Percentiles rank a stretch among this genome's conserved stretches.
Evolutionary conservation across 305 asterid species (phyloP).

Genomic region (Plantago coronopus): DNA sequence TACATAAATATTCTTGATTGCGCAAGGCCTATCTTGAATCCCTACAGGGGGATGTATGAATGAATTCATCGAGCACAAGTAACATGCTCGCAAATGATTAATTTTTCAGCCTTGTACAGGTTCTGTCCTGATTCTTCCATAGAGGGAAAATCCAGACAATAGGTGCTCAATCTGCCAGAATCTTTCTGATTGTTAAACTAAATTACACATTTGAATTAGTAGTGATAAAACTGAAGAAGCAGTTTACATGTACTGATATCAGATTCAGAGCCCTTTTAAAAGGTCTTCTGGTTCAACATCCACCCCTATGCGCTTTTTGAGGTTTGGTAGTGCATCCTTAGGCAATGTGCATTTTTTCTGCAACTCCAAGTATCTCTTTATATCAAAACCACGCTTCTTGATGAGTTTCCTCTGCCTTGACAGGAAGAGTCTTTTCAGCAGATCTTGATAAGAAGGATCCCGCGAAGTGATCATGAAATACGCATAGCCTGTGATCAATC

Average conservation of each 20-base stretch:
- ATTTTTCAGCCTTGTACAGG: too few species aligned
- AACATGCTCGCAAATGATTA: too few species aligned
- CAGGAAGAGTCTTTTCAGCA: constrained; percentile 81
- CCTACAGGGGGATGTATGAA: too few species aligned
- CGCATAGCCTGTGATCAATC: constrained; percentile 77
- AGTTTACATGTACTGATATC: constrained; percentile 19
- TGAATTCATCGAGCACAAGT: too few species aligned
- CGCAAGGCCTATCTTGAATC: too few species aligned
- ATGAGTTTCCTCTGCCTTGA: constrained; percentile 89
- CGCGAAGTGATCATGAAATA: constrained; percentile 86
- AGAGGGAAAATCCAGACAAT: too few species aligned
- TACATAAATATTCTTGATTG: background rate
- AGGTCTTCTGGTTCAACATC: constrained; percentile 61
- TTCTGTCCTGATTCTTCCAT: too few species aligned
- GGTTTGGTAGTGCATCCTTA: constrained; percentile 37
- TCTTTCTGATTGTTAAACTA: too few species aligned
- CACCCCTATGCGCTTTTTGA: constrained; percentile 50
- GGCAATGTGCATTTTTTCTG: constrained; percentile 62
- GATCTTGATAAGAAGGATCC: constrained; percentile 87
- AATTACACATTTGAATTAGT: too few species aligned
- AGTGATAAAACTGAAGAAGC: constrained; percentile 1
- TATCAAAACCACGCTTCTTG: constrained; percentile 56
- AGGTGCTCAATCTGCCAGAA: too few species aligned
- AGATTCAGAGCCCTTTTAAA: constrained; percentile 45
- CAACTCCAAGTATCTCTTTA: constrained; percentile 68